A percentile compares a stretch with the other conserved stretches of the same genome.
These are phyloP conservation scores for Zymoseptoria pseudotritici DNA, from an alignment of 2,329 filamentous ascomycete species.

Conservation along the genomic window DNA sequence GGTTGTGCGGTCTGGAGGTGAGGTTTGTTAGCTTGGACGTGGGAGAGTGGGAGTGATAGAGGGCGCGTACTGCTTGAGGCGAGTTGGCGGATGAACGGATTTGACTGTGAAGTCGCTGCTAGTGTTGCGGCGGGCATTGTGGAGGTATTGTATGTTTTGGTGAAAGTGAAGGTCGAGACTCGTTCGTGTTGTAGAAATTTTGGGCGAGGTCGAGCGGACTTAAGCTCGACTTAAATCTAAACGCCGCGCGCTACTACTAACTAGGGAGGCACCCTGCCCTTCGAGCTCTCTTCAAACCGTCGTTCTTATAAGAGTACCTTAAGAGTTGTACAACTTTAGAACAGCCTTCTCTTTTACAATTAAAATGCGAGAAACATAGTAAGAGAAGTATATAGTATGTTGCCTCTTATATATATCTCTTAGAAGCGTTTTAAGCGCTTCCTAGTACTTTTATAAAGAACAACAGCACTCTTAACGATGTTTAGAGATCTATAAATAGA, in stretches of 20 bases:
- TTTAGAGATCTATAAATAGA: background rate
- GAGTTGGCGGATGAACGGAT: slow-evolving; percentile 69
- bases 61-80: slow-evolving; percentile 69
- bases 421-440: background rate
- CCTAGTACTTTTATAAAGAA: background rate
- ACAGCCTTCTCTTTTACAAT: background rate
- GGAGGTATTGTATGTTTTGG: background rate
- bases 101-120: slow-evolving; percentile 8
- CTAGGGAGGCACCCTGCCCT: no score
- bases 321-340: background rate
- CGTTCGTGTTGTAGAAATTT: background rate
- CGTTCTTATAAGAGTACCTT: background rate
- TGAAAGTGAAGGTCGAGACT: background rate
- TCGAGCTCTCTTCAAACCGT: background rate
- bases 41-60: slow-evolving; percentile 35
- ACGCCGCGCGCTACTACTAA: background rate
- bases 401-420: background rate
- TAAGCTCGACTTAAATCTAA: background rate
- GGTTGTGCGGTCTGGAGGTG: slow-evolving; percentile 20
- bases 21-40: slow-evolving; percentile 1
- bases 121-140: slow-evolving; percentile 14
- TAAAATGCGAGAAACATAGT: background rate
- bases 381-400: background rate
- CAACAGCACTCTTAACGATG: background rate
- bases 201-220: background rate